Base-by-base conservation (phyloP, 345 rosid species). In the Atalantia buxifolia region DNA sequence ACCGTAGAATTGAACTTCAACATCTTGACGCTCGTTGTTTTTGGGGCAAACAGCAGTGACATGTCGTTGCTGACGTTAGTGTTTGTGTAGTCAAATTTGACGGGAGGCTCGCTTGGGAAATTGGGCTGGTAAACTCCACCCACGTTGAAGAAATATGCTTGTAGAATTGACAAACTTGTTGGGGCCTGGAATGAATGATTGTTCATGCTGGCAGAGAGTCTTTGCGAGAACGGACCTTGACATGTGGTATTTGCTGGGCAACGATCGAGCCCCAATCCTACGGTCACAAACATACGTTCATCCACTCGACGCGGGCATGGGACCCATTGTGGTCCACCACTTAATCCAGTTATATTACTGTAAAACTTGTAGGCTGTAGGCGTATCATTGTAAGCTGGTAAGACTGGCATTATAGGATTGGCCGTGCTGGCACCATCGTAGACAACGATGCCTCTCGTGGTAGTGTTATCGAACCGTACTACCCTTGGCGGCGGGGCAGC, bases 1-100 rank as follows among this genome's bases (percentile, higher is more conserved):
- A 96, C 92, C n/a, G 91, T 92, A 13, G 94, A 7, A 24, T 96
- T 94, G 80, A 78, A 96, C 83, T 91, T 94, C 63, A 94, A 35
- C 66, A 83, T 78, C 85, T 85, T 92, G 5, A 89, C 89, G 10
- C 84, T 92, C 9, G 97, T 92, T 48, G 83, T 2, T 77, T 96
- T 96, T 0, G 85, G 89, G 19, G 91, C 74, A 21, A 92, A 88
- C 1, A 78, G 4, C 7, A 90, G 79, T 0, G 84, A 62, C 40
- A 75, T 13, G 78, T 79, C 78, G 4, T 25, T 60, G 70, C 76
- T 84, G 38, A 83, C 5, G 82, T n/a, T 87, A 1, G 76, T 22
- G 60, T 92, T 81, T 1, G 99, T 94, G 87, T 85, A 93, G 83
- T 95, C 91, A 24, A 94, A 92, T 48, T 76, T 67, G 19, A 84